phyloP scores from a whole-genome alignment of 2,329 filamentous ascomycete genomes.

The Colletotrichum agaves region DNA sequence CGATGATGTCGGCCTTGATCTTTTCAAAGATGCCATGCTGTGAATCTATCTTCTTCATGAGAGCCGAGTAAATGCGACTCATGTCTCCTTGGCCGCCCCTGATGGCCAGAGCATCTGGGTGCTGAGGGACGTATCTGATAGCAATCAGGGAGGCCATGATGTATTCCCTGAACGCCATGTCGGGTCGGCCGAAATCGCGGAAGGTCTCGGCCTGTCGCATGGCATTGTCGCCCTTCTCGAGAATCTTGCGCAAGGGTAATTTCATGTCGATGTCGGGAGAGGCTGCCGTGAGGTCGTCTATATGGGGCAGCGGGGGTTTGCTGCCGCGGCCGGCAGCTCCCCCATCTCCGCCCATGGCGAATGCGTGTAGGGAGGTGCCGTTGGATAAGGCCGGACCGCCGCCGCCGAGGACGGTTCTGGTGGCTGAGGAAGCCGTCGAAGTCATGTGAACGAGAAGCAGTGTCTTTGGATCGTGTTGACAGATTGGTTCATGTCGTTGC shows the following conservation, averaged over 20 bases:
- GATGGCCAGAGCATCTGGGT: slow-evolving; percentile 77
- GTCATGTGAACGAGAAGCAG: slow-evolving; percentile 32
- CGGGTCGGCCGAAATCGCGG: slow-evolving; percentile 72
- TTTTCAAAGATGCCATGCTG: slow-evolving; percentile 63
- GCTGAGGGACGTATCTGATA: slow-evolving; percentile 78
- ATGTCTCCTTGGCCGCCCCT: slow-evolving; percentile 64
- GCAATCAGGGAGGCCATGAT: slow-evolving; percentile 84
- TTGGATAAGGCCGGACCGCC: slow-evolving; percentile 31
- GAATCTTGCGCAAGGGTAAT: slow-evolving; percentile 63
- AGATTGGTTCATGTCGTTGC: slow-evolving; percentile 35
- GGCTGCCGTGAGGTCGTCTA: slow-evolving; percentile 62
- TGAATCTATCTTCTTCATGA: slow-evolving; percentile 62
- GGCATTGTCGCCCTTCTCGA: slow-evolving; percentile 63
- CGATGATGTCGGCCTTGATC: slow-evolving; percentile 69
- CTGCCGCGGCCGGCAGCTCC: slow-evolving; percentile 38
- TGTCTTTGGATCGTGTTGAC: slow-evolving; percentile 4
- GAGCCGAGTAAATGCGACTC: slow-evolving; percentile 57
- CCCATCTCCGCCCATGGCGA: slow-evolving; percentile 34
- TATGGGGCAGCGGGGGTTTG: slow-evolving; percentile 59
- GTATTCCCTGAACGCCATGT: slow-evolving; percentile 85
- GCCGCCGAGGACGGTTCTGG: slow-evolving; percentile 36
- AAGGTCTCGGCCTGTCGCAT: slow-evolving; percentile 70
- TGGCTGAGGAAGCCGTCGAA: slow-evolving; percentile 34
- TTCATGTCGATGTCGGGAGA: slow-evolving; percentile 58
- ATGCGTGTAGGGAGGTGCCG: slow-evolving; percentile 32